Percentiles rank a stretch among this genome's conserved stretches.
Evolutionary conservation across 2,329 filamentous ascomycete species (phyloP).

Genomic region (Parascedosporium putredinis): DNA sequence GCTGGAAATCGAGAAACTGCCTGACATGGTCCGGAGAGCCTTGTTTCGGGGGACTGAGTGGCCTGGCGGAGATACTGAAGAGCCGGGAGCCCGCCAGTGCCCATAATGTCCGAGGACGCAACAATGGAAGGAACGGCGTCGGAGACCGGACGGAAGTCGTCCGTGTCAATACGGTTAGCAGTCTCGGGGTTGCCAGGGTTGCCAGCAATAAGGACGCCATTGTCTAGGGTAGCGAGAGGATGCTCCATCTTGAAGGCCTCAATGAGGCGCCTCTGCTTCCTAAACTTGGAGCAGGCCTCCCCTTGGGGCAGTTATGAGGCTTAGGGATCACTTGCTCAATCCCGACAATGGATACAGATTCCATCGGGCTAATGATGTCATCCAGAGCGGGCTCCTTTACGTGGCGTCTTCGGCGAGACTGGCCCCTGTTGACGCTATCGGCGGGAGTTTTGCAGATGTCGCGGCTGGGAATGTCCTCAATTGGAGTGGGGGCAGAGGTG

Average conservation of each 20-base stretch:
- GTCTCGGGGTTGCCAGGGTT: constrained; percentile 69
- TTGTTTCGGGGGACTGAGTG: constrained; percentile 47
- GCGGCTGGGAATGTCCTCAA: constrained; percentile 47
- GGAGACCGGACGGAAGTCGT: constrained; percentile 43
- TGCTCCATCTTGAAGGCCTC: constrained; percentile 66
- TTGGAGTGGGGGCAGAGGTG: constrained; percentile 47
- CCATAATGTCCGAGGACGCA: constrained; percentile 83
- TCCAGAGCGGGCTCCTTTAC: constrained; percentile 21
- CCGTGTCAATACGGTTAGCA: constrained; percentile 22
- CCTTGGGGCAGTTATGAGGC: constrained; percentile 74
- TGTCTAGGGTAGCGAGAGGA: constrained; percentile 40
- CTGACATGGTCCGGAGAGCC: constrained; percentile 90
- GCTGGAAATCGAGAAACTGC: constrained; percentile 83
- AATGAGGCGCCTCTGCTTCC: constrained; percentile 68
- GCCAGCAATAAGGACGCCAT: constrained; percentile 64
- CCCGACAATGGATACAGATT: constrained; percentile 83
- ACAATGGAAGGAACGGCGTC: constrained; percentile 73
- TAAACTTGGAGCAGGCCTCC: constrained; percentile 78
- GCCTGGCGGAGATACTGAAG: constrained; percentile 65
- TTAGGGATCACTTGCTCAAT: constrained; percentile 85
- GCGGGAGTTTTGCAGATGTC: constrained; percentile 28
- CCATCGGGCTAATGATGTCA: constrained; percentile 64
- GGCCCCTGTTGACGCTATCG: constrained; percentile 21
- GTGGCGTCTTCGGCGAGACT: constrained; percentile 10
- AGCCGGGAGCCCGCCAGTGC: constrained; percentile 52